Conservation (phyloP, 2,329 filamentous ascomycete species). For the Stagonosporopsis cucurbitacearum region DNA sequence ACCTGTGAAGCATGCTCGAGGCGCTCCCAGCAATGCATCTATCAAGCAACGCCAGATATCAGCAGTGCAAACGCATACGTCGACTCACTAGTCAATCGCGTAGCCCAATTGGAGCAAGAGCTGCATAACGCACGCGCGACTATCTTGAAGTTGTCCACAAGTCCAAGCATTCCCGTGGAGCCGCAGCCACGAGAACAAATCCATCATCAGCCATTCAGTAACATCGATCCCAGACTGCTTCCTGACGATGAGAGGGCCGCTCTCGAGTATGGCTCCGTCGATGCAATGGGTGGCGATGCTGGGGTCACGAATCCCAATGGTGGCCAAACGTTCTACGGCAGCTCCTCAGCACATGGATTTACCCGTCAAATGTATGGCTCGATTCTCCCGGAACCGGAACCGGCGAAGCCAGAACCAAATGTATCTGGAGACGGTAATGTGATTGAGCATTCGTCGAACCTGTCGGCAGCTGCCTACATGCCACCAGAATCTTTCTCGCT, state of each 20-base stretch:
- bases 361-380: constrained; percentile 15
- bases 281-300: constrained; percentile 16
- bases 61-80: constrained; percentile 10
- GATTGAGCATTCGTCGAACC: neutral
- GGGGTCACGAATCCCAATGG: neutral
- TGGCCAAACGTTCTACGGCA: constrained; percentile 13
- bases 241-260: neutral
- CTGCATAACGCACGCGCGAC: constrained; percentile 6
- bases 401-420: neutral
- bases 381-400: constrained; percentile 7
- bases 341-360: constrained; percentile 16
- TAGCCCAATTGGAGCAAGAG: constrained; percentile 15
- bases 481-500: constrained; percentile 15
- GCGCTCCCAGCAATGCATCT: constrained; percentile 15
- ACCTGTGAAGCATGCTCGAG: constrained; percentile 11
- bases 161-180: neutral
- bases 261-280: neutral
- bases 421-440: neutral
- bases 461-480: neutral
- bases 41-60: constrained; percentile 6
- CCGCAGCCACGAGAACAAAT: neutral
- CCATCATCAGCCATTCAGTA: neutral
- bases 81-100: constrained; percentile 11
- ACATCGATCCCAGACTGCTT: constrained; percentile 9
- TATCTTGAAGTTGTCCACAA: constrained; percentile 5